Conservation (phyloP, 2,329 filamentous ascomycete genomes). For the Alternaria sp. region DNA sequence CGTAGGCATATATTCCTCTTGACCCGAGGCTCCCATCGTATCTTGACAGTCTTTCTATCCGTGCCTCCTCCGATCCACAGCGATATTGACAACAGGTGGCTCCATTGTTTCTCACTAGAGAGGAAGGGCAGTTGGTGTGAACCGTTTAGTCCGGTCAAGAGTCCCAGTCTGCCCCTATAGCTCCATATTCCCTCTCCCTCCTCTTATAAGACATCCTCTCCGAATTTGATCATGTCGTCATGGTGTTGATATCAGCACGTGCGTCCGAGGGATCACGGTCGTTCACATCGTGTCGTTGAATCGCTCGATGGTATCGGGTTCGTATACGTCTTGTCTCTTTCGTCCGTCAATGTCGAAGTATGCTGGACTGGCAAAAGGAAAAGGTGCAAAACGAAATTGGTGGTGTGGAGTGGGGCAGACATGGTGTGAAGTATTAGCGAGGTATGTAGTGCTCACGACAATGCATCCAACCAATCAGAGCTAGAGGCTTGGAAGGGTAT, state of each 20-base stretch:
- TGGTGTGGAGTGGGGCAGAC: conserved; percentile 9
- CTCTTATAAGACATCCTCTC: neutral
- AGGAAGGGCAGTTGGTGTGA: neutral
- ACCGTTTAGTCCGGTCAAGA: neutral
- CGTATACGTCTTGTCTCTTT: neutral
- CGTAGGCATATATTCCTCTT: neutral
- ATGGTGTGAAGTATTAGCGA: conserved; percentile 10
- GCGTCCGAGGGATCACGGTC: too few species aligned
- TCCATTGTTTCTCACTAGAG: neutral
- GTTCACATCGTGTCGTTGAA: neutral
- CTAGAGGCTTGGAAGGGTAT: neutral
- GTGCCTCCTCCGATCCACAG: neutral
- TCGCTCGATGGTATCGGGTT: neutral
- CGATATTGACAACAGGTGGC: neutral
- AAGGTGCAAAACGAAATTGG: conserved; percentile 1
- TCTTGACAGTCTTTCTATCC: neutral
- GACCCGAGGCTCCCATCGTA: neutral
- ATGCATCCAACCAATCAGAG: neutral
- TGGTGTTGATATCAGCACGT: neutral
- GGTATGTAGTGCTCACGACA: conserved; percentile 1
- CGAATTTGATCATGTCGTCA: neutral
- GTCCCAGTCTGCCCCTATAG: neutral
- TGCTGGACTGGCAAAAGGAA: neutral
- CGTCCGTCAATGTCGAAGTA: too few species aligned
- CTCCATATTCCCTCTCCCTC: neutral